phyloP scores from a whole-genome alignment of 1,284 basidiomycete species.

The Tetrapyrgos nigripes region DNA sequence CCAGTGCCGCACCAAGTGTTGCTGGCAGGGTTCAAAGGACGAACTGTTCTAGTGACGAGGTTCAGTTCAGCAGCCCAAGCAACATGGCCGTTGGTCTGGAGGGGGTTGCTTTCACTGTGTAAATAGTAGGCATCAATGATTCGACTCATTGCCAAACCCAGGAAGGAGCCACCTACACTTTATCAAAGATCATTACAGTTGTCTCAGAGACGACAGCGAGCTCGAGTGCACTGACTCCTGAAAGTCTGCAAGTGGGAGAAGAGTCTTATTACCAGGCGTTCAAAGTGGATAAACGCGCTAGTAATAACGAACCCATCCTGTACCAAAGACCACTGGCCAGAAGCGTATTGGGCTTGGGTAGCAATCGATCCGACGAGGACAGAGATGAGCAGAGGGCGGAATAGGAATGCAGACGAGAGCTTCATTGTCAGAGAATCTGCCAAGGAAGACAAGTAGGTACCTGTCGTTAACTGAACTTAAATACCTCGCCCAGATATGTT shows the following conservation, averaged over 20 bases:
- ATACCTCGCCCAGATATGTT: no score
- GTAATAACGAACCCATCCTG: conserved; percentile 25
- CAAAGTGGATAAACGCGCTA: no score
- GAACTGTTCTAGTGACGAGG: conserved; percentile 38
- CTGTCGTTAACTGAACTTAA: no score
- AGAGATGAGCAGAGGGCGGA: no score
- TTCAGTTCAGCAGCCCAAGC: conserved; percentile 44
- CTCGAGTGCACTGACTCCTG: conserved; percentile 49
- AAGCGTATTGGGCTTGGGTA: no score
- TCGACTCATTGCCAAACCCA: no score
- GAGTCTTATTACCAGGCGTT: no score
- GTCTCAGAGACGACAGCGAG: conserved; percentile 43
- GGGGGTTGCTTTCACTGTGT: conserved; percentile 18
- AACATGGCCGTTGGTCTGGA: conserved; percentile 26
- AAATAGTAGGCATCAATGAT: conserved; percentile 15
- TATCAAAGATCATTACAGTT: conserved; percentile 45
- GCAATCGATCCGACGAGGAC: no score
- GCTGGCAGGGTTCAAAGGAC: conserved; percentile 47
- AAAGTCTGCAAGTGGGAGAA: conserved; percentile 11
- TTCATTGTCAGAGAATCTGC: no score
- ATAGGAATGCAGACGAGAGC: no score
- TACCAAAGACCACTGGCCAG: conserved; percentile 19
- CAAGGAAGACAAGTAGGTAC: no score
- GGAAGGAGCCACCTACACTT: conserved; percentile 27
- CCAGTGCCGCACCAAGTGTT: no score